A percentile compares a stretch with the other conserved stretches of the same genome.
Evolutionary conservation across 2,329 filamentous ascomycete species (phyloP).

Genomic region (Dothistroma septosporum): DNA sequence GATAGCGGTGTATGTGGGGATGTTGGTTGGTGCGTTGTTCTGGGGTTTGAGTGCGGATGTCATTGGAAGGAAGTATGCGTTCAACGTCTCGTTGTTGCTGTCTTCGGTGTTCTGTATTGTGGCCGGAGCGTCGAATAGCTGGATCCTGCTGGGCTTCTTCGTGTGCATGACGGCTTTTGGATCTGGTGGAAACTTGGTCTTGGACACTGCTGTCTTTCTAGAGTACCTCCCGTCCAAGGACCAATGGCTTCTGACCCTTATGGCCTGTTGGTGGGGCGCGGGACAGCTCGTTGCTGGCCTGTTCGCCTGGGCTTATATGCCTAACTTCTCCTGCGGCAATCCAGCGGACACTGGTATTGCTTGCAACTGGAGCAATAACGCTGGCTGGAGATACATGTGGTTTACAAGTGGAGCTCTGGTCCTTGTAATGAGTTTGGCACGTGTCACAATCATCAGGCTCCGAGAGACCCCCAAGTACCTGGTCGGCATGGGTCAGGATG

Average conservation of each 20-base stretch:
- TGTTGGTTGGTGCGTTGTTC: constrained; percentile 58
- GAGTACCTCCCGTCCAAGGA: constrained; percentile 55
- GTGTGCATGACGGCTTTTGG: constrained; percentile 62
- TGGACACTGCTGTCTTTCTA: constrained; percentile 59
- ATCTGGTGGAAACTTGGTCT: constrained; percentile 59
- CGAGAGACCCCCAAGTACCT: constrained; percentile 57
- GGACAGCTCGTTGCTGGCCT: constrained; percentile 50
- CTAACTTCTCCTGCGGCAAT: constrained; percentile 46
- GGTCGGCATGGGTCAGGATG: constrained; percentile 51
- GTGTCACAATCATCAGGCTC: constrained; percentile 52
- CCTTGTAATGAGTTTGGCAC: constrained; percentile 50
- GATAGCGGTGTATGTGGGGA: constrained; percentile 57
- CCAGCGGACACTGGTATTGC: constrained; percentile 38
- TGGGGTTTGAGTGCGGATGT: constrained; percentile 66
- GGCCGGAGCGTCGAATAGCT: constrained; percentile 64
- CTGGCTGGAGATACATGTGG: constrained; percentile 57
- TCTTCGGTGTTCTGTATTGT: constrained; percentile 60
- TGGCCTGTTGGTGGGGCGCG: constrained; percentile 56
- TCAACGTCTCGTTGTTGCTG: constrained; percentile 63
- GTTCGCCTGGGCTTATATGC: constrained; percentile 53
- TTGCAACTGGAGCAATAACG: constrained; percentile 51
- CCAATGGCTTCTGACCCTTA: constrained; percentile 62
- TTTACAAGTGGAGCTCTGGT: constrained; percentile 52
- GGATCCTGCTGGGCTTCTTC: constrained; percentile 61
- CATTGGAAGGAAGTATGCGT: constrained; percentile 64